Evolutionary conservation across 495 filamentous ascomycete genomes (phyloP), one percentile per base, ranked within the genome.

Genomic region (Penicillium simplicissimum): DNA sequence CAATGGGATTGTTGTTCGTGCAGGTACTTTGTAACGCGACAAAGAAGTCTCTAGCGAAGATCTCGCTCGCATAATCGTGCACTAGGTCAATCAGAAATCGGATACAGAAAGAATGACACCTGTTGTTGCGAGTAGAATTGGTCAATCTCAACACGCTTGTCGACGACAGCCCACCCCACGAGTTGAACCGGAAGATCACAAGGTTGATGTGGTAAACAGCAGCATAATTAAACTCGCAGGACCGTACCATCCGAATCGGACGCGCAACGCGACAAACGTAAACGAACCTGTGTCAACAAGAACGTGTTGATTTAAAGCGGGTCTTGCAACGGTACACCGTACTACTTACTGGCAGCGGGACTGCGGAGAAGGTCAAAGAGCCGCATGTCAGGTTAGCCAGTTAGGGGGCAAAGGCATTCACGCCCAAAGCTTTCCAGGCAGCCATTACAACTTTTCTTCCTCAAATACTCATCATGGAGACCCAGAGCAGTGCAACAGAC

Each of bases 381-480:
- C 40, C 40, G 17, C 40, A 47, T 47, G 38, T 57, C 28, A 35
- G 25, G 38, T 57, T n/a, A 35, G 25, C 42, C 38, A 7, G 15
- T 17, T 7, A 42, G 38, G 15, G 42, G 37, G 37, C 1, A 21
- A 19, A 0, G 28, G 7, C 40, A 19, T 45, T 45, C 17, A 49
- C 23, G 21, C 45, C 45, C 21, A 49, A 31, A 31, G 4, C 14
- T 7, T 35, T 19, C 55, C 55, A 57, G 55, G 55, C 55, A 47
- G 42, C 55, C 40, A 47, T 28, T 8, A 1, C 25, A n/a, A 57
- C 31, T 28, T 17, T 35, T 4, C 25, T 57, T 45, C 25, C 40
- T 40, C 25, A 45, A 31, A 21, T 6, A 13, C 40, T 35, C 51
- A 38, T n/a, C 49, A 57, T 59, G 56, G 52, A 40, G 17, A 4